Evolutionary conservation across 306 rosid genomes (phyloP).

Genomic region (Ormosia semicastrata): DNA sequence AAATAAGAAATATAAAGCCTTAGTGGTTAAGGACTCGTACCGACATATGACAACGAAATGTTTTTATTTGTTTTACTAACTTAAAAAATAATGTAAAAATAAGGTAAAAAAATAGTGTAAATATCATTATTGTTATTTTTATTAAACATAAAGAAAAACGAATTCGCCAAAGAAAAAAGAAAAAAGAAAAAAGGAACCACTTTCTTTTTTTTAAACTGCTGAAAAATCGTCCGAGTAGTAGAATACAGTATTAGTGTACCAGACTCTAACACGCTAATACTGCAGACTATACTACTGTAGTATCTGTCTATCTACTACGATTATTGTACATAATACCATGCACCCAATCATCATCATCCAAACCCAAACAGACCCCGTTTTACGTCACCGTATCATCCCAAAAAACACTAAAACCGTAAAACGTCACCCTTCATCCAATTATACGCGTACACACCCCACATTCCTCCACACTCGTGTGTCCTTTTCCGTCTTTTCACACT

Average conservation of each 20-base stretch:
- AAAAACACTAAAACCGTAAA: not conserved
- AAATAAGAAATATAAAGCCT: not conserved
- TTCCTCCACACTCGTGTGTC: conserved; percentile 10
- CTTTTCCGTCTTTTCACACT: conserved; percentile 21
- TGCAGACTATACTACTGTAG: not conserved
- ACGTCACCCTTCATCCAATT: not conserved
- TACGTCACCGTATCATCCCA: not conserved
- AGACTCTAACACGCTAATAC: no score
- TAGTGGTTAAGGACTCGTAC: no score
- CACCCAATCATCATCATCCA: not conserved
- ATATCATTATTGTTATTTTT: no score
- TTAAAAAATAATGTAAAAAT: no score
- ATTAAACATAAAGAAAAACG: no score
- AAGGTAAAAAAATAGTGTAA: no score
- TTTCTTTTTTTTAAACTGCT: no score
- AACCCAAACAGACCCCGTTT: not conserved
- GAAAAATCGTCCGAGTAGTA: no score
- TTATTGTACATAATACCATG: not conserved
- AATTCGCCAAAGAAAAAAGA: no score
- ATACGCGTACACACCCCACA: not conserved
- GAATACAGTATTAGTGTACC: no score
- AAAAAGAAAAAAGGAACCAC: no score
- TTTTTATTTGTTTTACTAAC: no score
- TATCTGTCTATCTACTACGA: not conserved
- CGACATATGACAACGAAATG: not conserved